These are phyloP conservation scores for Hypericum androsaemum DNA, from an alignment of 345 rosid species.

Conservation along the genomic window DNA sequence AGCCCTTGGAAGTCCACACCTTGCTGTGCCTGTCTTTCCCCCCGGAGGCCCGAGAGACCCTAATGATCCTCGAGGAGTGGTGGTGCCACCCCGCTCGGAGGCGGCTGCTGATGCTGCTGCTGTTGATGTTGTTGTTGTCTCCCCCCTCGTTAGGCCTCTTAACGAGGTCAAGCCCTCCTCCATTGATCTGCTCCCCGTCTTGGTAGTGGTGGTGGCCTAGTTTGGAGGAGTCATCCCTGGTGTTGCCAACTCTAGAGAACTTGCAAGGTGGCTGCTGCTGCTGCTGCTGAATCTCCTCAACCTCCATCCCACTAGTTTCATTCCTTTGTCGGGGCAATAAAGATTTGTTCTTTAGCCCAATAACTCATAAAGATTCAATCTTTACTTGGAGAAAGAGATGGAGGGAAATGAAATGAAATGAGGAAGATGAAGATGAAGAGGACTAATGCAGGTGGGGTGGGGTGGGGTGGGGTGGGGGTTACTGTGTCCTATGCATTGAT, in stretches of 20 bases:
- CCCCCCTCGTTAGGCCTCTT: slow-evolving; percentile 27
- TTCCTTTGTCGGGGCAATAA: slow-evolving; percentile 35
- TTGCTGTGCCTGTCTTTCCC: slow-evolving; percentile 99
- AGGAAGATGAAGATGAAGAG: slow-evolving; percentile 15
- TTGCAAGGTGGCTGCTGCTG: slow-evolving; percentile 40
- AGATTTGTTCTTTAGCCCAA: neutral
- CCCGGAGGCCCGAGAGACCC: slow-evolving; percentile 95
- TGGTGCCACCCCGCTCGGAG: slow-evolving; percentile 53
- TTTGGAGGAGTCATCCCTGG: slow-evolving; percentile 29
- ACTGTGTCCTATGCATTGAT: slow-evolving; percentile 49
- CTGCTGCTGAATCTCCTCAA: slow-evolving; percentile 52
- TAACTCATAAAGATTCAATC: too few relatives aligned
- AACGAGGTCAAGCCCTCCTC: slow-evolving; percentile 23
- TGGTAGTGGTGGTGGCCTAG: slow-evolving; percentile 29
- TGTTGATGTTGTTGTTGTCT: slow-evolving; percentile 18
- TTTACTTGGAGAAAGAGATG: neutral
- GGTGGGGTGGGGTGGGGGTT: slow-evolving; percentile 30
- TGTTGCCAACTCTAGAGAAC: slow-evolving; percentile 50
- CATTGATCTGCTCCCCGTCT: slow-evolving; percentile 35
- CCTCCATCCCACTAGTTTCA: slow-evolving; percentile 75
- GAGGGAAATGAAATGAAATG: slow-evolving; percentile 5
- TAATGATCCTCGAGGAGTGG: slow-evolving; percentile 68
- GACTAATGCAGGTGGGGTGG: neutral
- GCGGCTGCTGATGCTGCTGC: slow-evolving; percentile 9
- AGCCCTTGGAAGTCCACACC: slow-evolving; percentile 86